Conservation (phyloP, 768 basidiomycete genomes). For the Lanmaoa rubissima region DNA sequence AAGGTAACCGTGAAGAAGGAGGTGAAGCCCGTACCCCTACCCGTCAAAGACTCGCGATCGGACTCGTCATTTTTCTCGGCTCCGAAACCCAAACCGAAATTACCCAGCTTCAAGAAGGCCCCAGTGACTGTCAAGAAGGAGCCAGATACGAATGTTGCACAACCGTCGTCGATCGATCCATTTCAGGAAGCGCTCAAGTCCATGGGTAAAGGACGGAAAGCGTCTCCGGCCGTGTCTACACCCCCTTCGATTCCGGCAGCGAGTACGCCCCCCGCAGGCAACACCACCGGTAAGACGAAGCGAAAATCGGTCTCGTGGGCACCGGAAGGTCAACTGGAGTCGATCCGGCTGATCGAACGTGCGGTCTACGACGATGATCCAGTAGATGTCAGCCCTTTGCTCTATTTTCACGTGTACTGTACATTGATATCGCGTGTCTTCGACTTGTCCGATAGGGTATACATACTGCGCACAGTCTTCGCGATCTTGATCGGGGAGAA, state of each 20-base stretch:
- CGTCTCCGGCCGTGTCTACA: conserved; percentile 60
- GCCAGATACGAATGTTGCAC: conserved; percentile 58
- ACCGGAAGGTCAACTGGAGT: conserved; percentile 68
- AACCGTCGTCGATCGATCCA: conserved; percentile 75
- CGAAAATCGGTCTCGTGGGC: conserved; percentile 82
- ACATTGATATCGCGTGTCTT: conserved; percentile 50
- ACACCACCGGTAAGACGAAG: conserved; percentile 51
- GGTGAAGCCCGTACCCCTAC: conserved; percentile 30
- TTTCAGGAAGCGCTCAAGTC: conserved; percentile 81
- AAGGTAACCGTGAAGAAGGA: conserved; percentile 58
- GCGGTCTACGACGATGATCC: conserved; percentile 90
- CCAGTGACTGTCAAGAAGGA: conserved; percentile 51
- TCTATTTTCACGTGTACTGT: conserved; percentile 41
- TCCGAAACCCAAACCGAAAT: conserved; percentile 78
- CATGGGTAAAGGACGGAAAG: conserved; percentile 62
- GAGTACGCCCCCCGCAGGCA: conserved; percentile 36
- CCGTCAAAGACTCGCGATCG: conserved; percentile 75
- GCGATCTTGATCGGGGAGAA: conserved; percentile 85
- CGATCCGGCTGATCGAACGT: conserved; percentile 76
- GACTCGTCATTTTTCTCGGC: conserved; percentile 89
- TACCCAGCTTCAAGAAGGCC: conserved; percentile 86
- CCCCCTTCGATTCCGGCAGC: conserved; percentile 44
- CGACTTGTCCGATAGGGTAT: conserved; percentile 57
- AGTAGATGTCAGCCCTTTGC: conserved; percentile 70
- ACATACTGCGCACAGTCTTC: conserved; percentile 67